These are phyloP conservation scores for Colletotrichum sp. DNA, from an alignment of 2,329 filamentous ascomycete genomes.

Conservation along the genomic window DNA sequence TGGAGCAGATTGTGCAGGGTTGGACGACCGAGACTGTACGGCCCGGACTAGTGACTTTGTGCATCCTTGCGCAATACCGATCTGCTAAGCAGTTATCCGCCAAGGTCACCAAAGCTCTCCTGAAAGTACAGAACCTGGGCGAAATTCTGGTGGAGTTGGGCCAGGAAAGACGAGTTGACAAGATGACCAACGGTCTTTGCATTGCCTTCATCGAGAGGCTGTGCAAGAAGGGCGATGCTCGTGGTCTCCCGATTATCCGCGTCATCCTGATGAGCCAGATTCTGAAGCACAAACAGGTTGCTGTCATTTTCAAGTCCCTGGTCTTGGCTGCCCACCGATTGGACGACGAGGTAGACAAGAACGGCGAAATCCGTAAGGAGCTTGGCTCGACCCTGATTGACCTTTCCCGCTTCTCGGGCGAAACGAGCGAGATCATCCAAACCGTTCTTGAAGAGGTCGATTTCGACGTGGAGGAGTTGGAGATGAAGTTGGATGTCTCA, in stretches of 20 bases:
- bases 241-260: slow-evolving; percentile 64
- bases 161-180: slow-evolving; percentile 70
- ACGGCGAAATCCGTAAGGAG: slow-evolving; percentile 63
- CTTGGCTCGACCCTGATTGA: slow-evolving; percentile 71
- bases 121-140: slow-evolving; percentile 68
- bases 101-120: slow-evolving; percentile 71
- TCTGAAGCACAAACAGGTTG: slow-evolving; percentile 66
- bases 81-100: slow-evolving; percentile 72
- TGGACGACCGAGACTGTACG: slow-evolving; percentile 77
- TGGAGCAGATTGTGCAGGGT: slow-evolving; percentile 83
- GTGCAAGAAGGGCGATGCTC: slow-evolving; percentile 63
- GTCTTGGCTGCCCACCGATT: slow-evolving; percentile 65
- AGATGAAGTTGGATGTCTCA: slow-evolving; percentile 75
- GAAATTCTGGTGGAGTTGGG: slow-evolving; percentile 65
- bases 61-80: slow-evolving; percentile 82
- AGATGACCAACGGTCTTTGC: slow-evolving; percentile 74
- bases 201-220: slow-evolving; percentile 67
- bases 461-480: slow-evolving; percentile 76
- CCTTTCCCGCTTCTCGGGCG: slow-evolving; percentile 64
- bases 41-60: slow-evolving; percentile 79
- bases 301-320: slow-evolving; percentile 70
- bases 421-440: slow-evolving; percentile 67
- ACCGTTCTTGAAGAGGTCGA: slow-evolving; percentile 70
- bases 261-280: slow-evolving; percentile 64
- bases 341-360: slow-evolving; percentile 57